Base-by-base conservation (phyloP, 331 rosid species). In the Malus hybrid region DNA sequence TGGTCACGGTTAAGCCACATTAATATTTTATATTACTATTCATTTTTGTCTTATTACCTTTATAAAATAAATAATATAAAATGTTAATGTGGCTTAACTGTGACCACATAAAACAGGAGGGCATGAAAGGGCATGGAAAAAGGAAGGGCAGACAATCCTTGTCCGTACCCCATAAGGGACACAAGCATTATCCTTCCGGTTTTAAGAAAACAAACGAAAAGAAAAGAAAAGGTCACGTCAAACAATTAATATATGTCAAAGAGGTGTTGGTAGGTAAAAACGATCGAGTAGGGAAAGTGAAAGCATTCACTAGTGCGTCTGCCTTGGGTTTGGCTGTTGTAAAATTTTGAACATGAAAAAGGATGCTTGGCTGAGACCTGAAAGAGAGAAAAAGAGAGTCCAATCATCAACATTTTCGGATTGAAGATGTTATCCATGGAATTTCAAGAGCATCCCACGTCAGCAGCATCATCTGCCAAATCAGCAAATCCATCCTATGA, bases 391-490 rank as follows among this genome's bases (percentile, higher is more conserved):
- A 71, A 56, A 55, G 6, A 5, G 10, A 10, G 33, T 19, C 6
- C 5, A 29, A n/a, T 28, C 10, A 28, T 62, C 67, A 28, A 62
- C 32, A 60, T 27, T 62, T 78, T 50, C 34, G 82, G 95, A 90
- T 91, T 85, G 82, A 84, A 75, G 86, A 78, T 76, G 87, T 85
- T 92, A 92, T 94, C 97, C 92, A 74, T 66, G 80, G 10, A 77
- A 39, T 66, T 52, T 57, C 61, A 80, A 69, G 67, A 80, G 72
- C 72, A 56, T 55, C 19, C 83, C 91, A 86, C 81, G 82, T 86
- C 82, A 75, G 79, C 89, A 80, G 52, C 89, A 52, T 83, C 79
- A 89, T 93, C 93, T 56, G 75, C 87, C 91, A 82, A 75, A 76
- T 85, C 85, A 82, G 55, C 73, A 1, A 57, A 6, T 27, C 14